These are phyloP conservation scores for Xylariaceae sp. DNA, from an alignment of 2,329 filamentous ascomycete genomes.

Conservation along the genomic window DNA sequence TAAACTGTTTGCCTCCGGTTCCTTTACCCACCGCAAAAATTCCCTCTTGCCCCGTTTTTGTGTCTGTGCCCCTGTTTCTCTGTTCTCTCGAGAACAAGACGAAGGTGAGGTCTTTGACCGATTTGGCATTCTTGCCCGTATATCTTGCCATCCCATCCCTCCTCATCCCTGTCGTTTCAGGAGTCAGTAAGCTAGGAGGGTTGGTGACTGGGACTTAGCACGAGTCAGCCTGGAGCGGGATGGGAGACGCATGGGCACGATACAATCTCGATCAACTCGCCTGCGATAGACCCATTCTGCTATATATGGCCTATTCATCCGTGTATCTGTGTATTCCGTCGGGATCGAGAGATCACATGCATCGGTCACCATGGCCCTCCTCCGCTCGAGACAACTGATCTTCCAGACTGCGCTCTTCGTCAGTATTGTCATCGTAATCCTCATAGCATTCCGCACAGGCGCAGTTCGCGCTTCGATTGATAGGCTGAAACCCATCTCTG, in stretches of 20 bases:
- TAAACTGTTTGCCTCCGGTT: no score
- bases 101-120: background rate
- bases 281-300: background rate
- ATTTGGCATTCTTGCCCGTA: background rate
- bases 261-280: background rate
- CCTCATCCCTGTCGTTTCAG: background rate
- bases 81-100: no score
- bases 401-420: conserved; percentile 17
- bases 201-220: background rate
- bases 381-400: conserved; percentile 21
- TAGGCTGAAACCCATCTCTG: conserved; percentile 6
- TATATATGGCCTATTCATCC: background rate
- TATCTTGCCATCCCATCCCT: background rate
- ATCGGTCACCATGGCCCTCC: conserved; percentile 6
- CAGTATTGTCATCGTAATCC: conserved; percentile 15
- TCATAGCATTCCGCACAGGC: conserved; percentile 16
- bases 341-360: background rate
- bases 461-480: conserved; percentile 9
- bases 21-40: no score
- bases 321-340: background rate
- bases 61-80: no score
- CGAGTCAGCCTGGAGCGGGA: background rate
- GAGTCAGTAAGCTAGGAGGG: background rate
- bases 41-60: no score
- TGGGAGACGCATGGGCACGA: background rate